Percentiles rank a stretch among this genome's conserved stretches.
Conservation (phyloP, 306 rosid genomes). For the Rosa rugosa region DNA sequence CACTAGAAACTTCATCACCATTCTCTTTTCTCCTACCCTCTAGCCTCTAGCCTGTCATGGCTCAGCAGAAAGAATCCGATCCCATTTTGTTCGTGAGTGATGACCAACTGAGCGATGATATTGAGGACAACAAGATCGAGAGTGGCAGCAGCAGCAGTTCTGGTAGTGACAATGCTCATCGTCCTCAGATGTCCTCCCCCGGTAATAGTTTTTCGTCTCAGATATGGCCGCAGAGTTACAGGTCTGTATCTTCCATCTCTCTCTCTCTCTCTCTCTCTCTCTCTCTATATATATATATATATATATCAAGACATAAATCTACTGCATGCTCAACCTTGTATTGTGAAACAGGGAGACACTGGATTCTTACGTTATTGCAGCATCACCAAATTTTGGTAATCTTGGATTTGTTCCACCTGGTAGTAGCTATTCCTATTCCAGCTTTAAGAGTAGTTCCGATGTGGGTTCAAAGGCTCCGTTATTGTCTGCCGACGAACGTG, state of each 20-base stretch:
- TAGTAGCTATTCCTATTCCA: constrained; percentile 35
- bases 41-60: no score
- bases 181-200: neutral
- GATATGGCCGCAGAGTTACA: constrained; percentile 84
- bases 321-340: no score
- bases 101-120: constrained; percentile 33
- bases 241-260: neutral
- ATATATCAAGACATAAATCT: no score
- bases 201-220: constrained; percentile 47
- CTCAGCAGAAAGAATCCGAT: constrained; percentile 27
- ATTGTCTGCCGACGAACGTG: constrained; percentile 40
- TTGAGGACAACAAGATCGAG: constrained; percentile 33
- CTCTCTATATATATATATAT: no score
- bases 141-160: constrained; percentile 26
- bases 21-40: no score
- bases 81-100: constrained; percentile 30
- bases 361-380: constrained; percentile 75
- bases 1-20: no score
- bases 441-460: constrained; percentile 51
- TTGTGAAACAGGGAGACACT: constrained; percentile 53
- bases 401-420: constrained; percentile 45
- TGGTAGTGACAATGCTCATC: constrained; percentile 16
- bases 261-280: neutral
- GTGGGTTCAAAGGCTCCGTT: constrained; percentile 51
- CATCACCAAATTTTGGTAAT: constrained; percentile 59